phyloP scores from a whole-genome alignment of 75 land plant species.

The Pinus albicaulis region DNA sequence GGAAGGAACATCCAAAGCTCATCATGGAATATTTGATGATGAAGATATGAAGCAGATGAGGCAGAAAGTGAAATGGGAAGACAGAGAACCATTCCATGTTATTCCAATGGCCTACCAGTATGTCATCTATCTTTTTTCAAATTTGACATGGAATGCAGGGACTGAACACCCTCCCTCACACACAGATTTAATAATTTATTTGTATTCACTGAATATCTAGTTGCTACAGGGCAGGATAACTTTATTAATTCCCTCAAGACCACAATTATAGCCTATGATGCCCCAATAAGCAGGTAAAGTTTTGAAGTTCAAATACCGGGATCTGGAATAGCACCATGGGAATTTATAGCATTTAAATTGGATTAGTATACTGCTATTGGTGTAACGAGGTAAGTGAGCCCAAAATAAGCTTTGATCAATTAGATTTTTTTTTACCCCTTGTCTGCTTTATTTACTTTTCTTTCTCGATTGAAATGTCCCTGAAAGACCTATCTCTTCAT shows the following conservation, averaged over 20 bases:
- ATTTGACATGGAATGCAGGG: neutral
- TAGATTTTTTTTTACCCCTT: too few relatives aligned
- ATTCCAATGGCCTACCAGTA: constrained; percentile 64
- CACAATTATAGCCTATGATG: neutral
- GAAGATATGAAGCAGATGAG: constrained; percentile 55
- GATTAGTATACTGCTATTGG: neutral
- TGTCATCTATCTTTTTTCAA: neutral
- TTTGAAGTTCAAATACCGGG: neutral
- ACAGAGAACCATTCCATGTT: constrained; percentile 60
- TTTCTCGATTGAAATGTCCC: too few relatives aligned
- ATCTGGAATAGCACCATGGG: neutral
- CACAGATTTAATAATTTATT: too few relatives aligned
- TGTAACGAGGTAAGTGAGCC: neutral
- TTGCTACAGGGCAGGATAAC: neutral
- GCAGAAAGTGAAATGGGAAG: constrained; percentile 43
- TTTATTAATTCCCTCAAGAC: neutral
- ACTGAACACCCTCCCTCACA: neutral
- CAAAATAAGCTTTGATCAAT: too few relatives aligned
- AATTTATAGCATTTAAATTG: neutral
- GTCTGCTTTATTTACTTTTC: too few relatives aligned
- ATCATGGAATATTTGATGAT: constrained; percentile 71
- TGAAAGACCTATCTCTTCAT: too few relatives aligned
- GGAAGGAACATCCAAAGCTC: constrained; percentile 77
- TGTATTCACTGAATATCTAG: neutral
- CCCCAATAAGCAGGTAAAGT: neutral